phyloP scores from a whole-genome alignment of 2,329 filamentous ascomycete genomes.

The Calonectria leucothoes region DNA sequence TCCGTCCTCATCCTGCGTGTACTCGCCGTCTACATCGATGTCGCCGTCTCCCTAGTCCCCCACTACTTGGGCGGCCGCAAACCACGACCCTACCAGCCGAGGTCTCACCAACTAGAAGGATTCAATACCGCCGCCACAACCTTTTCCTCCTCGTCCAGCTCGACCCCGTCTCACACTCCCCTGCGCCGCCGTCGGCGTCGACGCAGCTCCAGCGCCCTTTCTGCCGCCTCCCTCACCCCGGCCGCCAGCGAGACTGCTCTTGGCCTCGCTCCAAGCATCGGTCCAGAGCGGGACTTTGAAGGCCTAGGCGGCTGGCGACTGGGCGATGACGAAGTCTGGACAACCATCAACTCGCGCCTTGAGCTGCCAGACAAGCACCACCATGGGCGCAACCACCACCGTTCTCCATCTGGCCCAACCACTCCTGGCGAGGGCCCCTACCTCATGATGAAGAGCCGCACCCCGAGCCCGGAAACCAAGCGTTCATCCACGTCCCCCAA shows the following conservation, averaged over 20 bases:
- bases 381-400: constrained; percentile 53
- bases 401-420: constrained; percentile 54
- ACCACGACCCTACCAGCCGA: constrained; percentile 42
- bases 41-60: constrained; percentile 67
- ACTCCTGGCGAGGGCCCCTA: constrained; percentile 55
- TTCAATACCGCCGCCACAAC: constrained; percentile 16
- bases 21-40: constrained; percentile 71
- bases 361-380: constrained; percentile 59
- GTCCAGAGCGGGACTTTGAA: constrained; percentile 67
- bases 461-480: constrained; percentile 48
- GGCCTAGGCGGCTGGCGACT: constrained; percentile 70
- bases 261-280: constrained; percentile 59
- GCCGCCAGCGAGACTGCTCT: constrained; percentile 51
- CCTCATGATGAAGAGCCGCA: constrained; percentile 57
- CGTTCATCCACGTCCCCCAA: constrained; percentile 52
- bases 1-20: constrained; percentile 71
- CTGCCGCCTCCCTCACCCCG: constrained; percentile 47
- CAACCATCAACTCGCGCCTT: constrained; percentile 63
- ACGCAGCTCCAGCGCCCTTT: constrained; percentile 50
- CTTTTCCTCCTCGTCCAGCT: constrained; percentile 30
- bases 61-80: constrained; percentile 62
- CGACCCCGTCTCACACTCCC: constrained; percentile 31
- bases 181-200: constrained; percentile 45
- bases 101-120: constrained; percentile 12
- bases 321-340: constrained; percentile 61